Conservation (phyloP, 441 rosid genomes). For the Aleurites moluccanus region DNA sequence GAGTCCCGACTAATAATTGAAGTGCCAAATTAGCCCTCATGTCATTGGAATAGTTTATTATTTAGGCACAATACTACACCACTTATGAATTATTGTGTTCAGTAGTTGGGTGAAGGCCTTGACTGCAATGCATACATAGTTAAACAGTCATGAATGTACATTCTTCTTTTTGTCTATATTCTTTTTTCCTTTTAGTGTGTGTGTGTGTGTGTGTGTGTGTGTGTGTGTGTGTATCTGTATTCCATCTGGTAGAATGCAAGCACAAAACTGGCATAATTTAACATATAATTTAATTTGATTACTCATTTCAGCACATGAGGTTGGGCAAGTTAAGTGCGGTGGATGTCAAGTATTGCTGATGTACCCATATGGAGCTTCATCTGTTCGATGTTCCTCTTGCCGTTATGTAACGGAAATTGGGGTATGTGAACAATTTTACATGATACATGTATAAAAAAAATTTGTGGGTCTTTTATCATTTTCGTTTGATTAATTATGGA, state of each 20-base stretch:
- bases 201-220: neutral
- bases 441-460: too few relatives aligned
- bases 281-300: neutral
- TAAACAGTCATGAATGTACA: neutral
- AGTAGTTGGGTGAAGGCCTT: neutral
- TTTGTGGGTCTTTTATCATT: neutral
- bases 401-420: constrained; percentile 60
- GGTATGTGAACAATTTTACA: constrained; percentile 39
- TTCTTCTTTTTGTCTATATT: neutral
- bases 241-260: neutral
- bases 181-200: neutral
- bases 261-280: neutral
- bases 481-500: neutral
- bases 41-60: neutral
- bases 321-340: constrained; percentile 68
- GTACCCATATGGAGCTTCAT: constrained; percentile 77
- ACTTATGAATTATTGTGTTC: neutral
- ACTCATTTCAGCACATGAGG: constrained; percentile 57
- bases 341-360: constrained; percentile 59
- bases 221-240: neutral
- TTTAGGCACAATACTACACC: neutral
- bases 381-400: constrained; percentile 85
- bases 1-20: neutral
- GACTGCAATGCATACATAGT: neutral
- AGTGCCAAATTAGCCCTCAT: neutral